Percentiles rank a stretch among this genome's conserved stretches.
Evolutionary conservation across 352 stramenopile genomes (phyloP).

Genomic region (Phytophthora pisi): DNA sequence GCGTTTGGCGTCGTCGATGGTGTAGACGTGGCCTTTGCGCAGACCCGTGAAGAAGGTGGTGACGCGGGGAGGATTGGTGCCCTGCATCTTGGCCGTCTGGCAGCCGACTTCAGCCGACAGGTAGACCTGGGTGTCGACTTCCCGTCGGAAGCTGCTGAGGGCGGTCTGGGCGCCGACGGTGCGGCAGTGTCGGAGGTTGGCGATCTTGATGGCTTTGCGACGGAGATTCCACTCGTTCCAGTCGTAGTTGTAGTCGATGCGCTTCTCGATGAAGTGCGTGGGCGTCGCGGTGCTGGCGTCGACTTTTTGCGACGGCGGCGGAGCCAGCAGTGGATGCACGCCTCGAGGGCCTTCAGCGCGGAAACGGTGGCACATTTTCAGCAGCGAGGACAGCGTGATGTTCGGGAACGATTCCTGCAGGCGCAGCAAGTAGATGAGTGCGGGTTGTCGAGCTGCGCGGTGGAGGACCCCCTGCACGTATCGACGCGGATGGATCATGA

Average conservation of each 20-base stretch:
- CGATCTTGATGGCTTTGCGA: conserved; percentile 89
- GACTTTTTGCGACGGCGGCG: conserved; percentile 62
- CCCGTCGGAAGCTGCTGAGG: conserved; percentile 87
- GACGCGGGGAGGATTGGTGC: conserved; percentile 84
- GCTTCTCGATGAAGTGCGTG: conserved; percentile 92
- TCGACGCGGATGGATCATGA: conserved; percentile 86
- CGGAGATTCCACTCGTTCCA: conserved; percentile 96
- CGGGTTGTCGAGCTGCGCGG: conserved; percentile 73
- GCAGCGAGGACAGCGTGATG: conserved; percentile 69
- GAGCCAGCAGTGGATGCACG: conserved; percentile 68
- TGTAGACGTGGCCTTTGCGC: conserved; percentile 45
- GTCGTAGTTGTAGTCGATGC: conserved; percentile 92
- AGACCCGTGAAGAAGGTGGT: conserved; percentile 83
- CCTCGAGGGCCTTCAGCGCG: conserved; percentile 37
- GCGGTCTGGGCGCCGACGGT: conserved; percentile 91
- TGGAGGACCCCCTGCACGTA: conserved; percentile 82
- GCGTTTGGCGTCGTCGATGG: conserved; percentile 40
- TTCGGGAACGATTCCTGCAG: conserved; percentile 89
- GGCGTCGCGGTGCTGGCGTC: conserved; percentile 91
- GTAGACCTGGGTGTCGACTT: conserved; percentile 91
- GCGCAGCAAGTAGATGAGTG: conserved; percentile 92
- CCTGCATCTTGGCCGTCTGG: conserved; percentile 83
- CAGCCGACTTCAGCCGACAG: conserved; percentile 58
- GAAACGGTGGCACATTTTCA: conserved; percentile 66
- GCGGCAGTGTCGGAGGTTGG: conserved; percentile 91